Percentiles rank a stretch among this genome's conserved stretches.
phyloP scores from a whole-genome alignment of 2,329 filamentous ascomycete genomes.

The Aspergillus sp. region DNA sequence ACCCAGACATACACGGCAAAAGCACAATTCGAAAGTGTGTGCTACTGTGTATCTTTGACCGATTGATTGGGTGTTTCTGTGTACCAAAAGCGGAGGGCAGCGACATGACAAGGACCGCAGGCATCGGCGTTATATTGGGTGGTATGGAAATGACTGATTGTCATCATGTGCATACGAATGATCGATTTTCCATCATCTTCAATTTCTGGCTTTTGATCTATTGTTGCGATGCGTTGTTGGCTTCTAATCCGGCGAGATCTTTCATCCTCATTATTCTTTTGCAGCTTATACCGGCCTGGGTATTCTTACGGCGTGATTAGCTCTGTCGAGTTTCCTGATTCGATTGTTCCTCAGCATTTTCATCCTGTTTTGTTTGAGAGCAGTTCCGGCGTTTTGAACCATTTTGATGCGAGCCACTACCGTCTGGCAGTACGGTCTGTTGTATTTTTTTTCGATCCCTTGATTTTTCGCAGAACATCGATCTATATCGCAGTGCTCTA shows the following conservation, averaged over 20 bases:
- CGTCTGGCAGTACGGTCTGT: background rate
- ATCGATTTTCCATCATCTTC: slow-evolving; percentile 14
- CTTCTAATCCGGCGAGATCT: background rate
- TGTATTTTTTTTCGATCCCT: background rate
- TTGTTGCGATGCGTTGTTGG: slow-evolving; percentile 13
- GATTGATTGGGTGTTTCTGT: slow-evolving; percentile 24
- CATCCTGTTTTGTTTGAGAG: slow-evolving; percentile 1
- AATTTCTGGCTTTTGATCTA: slow-evolving; percentile 3
- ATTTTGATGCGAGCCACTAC: slow-evolving; percentile 1
- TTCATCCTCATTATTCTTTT: no score
- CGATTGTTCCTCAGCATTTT: background rate
- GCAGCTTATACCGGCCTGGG: no score
- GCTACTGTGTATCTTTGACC: slow-evolving; percentile 36
- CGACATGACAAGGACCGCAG: slow-evolving; percentile 4
- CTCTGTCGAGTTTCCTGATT: background rate
- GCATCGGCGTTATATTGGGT: slow-evolving; percentile 20
- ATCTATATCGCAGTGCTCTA: background rate
- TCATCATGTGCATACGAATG: slow-evolving; percentile 25
- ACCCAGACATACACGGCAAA: slow-evolving; percentile 36
- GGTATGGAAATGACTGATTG: slow-evolving; percentile 7
- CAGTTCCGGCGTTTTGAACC: slow-evolving; percentile 6
- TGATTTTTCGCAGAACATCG: background rate
- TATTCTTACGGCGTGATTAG: background rate
- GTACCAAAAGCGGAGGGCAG: slow-evolving; percentile 8
- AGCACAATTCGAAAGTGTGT: slow-evolving; percentile 34